Percentiles rank a stretch among this genome's conserved stretches.
phyloP scores from a whole-genome alignment of 371 early-diverging fungal species.

The Lichtheimia corymbifera region DNA sequence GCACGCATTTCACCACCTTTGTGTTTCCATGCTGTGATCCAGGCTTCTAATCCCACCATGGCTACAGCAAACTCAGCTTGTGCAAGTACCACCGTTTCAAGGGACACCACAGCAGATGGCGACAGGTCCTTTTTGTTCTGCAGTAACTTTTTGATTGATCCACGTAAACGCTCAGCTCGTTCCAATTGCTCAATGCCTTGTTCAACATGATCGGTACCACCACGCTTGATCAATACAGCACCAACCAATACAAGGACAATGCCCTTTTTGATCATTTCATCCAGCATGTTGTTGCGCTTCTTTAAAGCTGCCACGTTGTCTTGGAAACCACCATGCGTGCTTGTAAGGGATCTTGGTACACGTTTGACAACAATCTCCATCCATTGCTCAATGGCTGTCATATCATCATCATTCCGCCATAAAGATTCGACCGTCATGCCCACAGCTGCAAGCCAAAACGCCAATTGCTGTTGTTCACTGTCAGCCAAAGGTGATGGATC shows the following conservation, averaged over 20 bases:
- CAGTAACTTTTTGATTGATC: conserved; percentile 8
- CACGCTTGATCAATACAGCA: conserved; percentile 22
- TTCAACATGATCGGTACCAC: conserved; percentile 17
- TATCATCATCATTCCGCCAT: conserved; percentile 28
- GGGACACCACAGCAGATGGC: neutral
- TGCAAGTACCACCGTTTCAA: conserved; percentile 33
- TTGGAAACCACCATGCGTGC: conserved; percentile 2
- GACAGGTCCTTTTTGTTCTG: conserved; percentile 5
- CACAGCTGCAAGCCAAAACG: conserved; percentile 38
- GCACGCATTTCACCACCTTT: conserved; percentile 7
- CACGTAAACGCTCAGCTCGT: conserved; percentile 18
- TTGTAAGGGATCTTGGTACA: conserved; percentile 28
- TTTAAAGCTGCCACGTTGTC: conserved; percentile 18
- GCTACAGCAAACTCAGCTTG: conserved; percentile 41
- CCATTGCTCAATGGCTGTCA: conserved; percentile 17
- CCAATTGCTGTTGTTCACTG: conserved; percentile 28
- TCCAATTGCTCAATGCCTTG: conserved; percentile 31
- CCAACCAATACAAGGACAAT: conserved; percentile 35
- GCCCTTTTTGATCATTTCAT: conserved; percentile 26
- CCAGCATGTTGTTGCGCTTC: conserved; percentile 18
- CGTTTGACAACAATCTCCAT: conserved; percentile 22
- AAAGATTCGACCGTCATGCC: conserved; percentile 35
- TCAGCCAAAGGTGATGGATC: conserved; percentile 8
- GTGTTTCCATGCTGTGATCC: conserved; percentile 32
- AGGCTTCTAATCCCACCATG: conserved; percentile 37